Evolutionary conservation across 2,329 filamentous ascomycete genomes (phyloP).

Genomic region (Paraphaeosphaeria minitans): DNA sequence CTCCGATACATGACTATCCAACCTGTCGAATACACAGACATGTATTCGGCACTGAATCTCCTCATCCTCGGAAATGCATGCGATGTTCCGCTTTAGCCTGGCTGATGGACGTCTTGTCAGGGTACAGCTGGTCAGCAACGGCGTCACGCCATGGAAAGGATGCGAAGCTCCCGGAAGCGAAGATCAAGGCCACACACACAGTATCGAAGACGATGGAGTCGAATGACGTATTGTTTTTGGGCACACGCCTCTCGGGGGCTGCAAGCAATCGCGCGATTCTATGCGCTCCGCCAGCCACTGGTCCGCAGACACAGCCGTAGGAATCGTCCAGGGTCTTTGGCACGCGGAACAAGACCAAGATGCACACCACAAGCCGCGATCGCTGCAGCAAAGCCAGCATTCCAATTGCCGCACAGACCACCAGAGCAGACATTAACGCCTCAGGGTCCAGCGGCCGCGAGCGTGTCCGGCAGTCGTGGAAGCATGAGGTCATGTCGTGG

Average conservation of each 20-base stretch:
- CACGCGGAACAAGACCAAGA: conserved; percentile 20
- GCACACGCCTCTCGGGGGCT: conserved; percentile 1
- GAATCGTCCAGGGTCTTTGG: conserved; percentile 6
- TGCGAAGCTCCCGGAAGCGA: conserved; percentile 10
- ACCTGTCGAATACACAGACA: neutral
- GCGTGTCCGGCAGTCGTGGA: neutral
- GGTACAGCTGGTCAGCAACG: neutral
- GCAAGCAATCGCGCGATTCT: conserved; percentile 28
- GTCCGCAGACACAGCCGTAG: neutral
- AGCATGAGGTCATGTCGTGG: conserved; percentile 8
- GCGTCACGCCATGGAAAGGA: neutral
- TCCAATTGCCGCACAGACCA: neutral
- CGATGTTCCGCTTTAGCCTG: neutral
- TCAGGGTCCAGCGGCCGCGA: conserved; percentile 13
- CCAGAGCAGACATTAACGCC: neutral
- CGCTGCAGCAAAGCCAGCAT: conserved; percentile 4
- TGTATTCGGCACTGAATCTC: neutral
- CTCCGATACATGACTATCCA: neutral
- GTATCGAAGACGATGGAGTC: conserved; percentile 5
- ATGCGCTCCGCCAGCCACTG: conserved; percentile 11
- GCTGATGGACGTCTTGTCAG: neutral
- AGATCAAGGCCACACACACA: conserved; percentile 1
- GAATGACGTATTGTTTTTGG: conserved; percentile 12
- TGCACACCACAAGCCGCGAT: conserved; percentile 25
- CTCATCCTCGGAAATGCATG: neutral